Evolutionary conservation across 148 eudicot genomes (phyloP).

Genomic region (Camellia granthamiana): DNA sequence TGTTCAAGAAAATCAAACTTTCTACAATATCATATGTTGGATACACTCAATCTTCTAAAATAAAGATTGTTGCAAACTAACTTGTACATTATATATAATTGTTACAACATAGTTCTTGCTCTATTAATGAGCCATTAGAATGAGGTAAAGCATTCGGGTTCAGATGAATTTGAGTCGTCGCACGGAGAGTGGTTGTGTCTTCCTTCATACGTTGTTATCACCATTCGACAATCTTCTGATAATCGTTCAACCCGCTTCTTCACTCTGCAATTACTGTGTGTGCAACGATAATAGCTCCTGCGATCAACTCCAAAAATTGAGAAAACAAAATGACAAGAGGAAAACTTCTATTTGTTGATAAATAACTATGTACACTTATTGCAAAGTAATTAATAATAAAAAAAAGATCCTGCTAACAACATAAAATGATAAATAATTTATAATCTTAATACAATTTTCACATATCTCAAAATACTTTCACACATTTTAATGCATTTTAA

Average conservation of each 20-base stretch:
- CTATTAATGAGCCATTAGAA: constrained; percentile 25
- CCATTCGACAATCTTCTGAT: constrained; percentile 81
- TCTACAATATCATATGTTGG: neutral
- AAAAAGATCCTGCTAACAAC: no score
- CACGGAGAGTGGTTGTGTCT: constrained; percentile 73
- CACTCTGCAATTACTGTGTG: constrained; percentile 71
- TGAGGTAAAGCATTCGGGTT: constrained; percentile 62
- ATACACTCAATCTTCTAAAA: constrained; percentile 5
- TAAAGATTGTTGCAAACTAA: constrained; percentile 3
- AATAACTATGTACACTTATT: no score
- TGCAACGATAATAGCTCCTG: constrained; percentile 88
- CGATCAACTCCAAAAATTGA: neutral
- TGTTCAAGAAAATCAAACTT: constrained; percentile 2
- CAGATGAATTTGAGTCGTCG: constrained; percentile 63
- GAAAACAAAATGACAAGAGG: no score
- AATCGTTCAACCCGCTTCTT: constrained; percentile 80
- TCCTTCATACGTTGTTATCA: constrained; percentile 84
- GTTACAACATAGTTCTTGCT: neutral
- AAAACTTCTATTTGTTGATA: no score
- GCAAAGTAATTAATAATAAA: no score
- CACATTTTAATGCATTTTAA: no score
- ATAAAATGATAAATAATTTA: no score
- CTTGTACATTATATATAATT: neutral
- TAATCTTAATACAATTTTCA: no score
- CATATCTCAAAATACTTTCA: no score